Evolutionary conservation across 1,284 basidiomycete genomes (phyloP).

Genomic region (Cutaneotrichosporon daszewskae): DNA sequence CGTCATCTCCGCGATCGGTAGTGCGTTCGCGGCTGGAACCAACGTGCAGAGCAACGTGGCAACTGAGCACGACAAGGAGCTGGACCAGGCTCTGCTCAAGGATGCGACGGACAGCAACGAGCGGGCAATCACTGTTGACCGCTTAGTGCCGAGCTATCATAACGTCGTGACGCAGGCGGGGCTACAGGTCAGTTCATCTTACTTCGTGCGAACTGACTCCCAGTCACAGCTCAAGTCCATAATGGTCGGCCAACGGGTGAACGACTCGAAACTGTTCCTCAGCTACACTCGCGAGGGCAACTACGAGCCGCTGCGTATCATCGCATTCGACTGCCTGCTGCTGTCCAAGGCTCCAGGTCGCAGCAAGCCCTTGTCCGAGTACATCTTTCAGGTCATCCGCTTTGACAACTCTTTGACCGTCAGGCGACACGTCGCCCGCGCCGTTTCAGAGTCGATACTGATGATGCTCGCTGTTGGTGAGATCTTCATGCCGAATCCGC

Average conservation of each 20-base stretch:
- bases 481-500: slow-evolving; percentile 52
- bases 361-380: slow-evolving; percentile 61
- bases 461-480: slow-evolving; percentile 84
- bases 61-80: slow-evolving; percentile 17
- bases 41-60: slow-evolving; percentile 11
- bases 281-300: slow-evolving; percentile 89
- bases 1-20: slow-evolving; percentile 72
- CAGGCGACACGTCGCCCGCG: slow-evolving; percentile 78
- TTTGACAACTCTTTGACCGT: slow-evolving; percentile 77
- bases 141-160: slow-evolving; percentile 88
- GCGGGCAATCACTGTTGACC: slow-evolving; percentile 88
- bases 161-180: slow-evolving; percentile 89
- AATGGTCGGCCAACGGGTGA: slow-evolving; percentile 71
- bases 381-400: slow-evolving; percentile 83
- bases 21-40: slow-evolving; percentile 33
- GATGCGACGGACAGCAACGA: slow-evolving; percentile 75
- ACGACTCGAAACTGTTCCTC: slow-evolving; percentile 76
- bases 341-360: slow-evolving; percentile 63
- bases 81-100: slow-evolving; percentile 54
- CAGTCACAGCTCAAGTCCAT: slow-evolving; percentile 80
- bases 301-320: slow-evolving; percentile 80
- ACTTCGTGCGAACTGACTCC: too few relatives aligned
- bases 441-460: slow-evolving; percentile 79
- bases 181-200: slow-evolving; percentile 65
- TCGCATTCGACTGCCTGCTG: slow-evolving; percentile 90